Conservation (phyloP, 208 protist species). For the Wallacemonas sp. region DNA sequence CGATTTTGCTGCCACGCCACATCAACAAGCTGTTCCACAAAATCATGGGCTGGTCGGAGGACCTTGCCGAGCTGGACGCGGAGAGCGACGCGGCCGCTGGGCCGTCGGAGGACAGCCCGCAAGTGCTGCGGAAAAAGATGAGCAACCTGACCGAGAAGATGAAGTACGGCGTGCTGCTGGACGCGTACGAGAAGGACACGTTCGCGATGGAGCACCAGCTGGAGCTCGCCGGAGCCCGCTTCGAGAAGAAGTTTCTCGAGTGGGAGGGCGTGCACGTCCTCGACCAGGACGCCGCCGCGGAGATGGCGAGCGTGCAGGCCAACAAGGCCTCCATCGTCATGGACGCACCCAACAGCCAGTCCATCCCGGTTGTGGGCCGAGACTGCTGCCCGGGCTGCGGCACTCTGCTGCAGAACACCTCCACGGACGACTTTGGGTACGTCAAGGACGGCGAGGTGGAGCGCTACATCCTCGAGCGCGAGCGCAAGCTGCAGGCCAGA, state of each 20-base stretch:
- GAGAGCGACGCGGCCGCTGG: conserved; percentile 10
- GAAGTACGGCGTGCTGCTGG: conserved; percentile 90
- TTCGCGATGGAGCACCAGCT: conserved; percentile 87
- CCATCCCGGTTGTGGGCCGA: conserved; percentile 76
- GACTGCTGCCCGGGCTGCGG: conserved; percentile 90
- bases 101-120: conserved; percentile 9
- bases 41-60: conserved; percentile 92
- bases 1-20: conserved; percentile 81
- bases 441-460: conserved; percentile 79
- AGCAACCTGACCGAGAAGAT: conserved; percentile 62
- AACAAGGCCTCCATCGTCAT: conserved; percentile 87
- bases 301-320: conserved; percentile 57
- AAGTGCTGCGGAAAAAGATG: conserved; percentile 61
- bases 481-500: conserved; percentile 46
- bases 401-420: conserved; percentile 78
- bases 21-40: conserved; percentile 92
- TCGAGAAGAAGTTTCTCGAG: conserved; percentile 86
- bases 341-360: conserved; percentile 61
- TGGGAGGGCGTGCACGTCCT: conserved; percentile 90
- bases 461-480: conserved; percentile 60
- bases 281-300: conserved; percentile 61
- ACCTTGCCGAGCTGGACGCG: conserved; percentile 71
- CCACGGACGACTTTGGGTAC: conserved; percentile 79
- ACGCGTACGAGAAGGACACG: conserved; percentile 86
- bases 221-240: conserved; percentile 66